These are phyloP conservation scores for Solanum appendiculatum DNA, from an alignment of 257 asterid genomes.

Conservation along the genomic window DNA sequence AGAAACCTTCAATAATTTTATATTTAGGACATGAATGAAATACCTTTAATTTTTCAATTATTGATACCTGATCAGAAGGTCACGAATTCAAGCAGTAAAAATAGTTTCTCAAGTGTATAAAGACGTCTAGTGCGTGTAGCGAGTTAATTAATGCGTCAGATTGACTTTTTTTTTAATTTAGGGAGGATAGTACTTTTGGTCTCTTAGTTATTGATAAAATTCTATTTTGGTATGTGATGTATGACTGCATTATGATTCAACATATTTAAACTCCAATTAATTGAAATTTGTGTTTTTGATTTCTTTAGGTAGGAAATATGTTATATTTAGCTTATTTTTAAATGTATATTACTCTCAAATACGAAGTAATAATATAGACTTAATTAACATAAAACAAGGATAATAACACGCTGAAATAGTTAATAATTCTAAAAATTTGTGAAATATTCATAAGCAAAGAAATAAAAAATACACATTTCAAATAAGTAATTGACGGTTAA, in stretches of 20 bases:
- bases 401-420: not conserved
- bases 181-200: rapidly evolving
- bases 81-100: rapidly evolving
- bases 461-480: not conserved
- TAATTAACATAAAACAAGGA: not conserved
- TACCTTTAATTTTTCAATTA: not conserved
- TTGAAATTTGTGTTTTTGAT: not conserved
- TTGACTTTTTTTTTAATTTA: not conserved
- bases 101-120: rapidly evolving
- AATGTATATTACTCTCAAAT: no score
- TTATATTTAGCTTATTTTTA: no score
- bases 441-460: not conserved
- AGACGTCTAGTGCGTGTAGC: not conserved
- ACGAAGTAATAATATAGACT: not conserved
- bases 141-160: rapidly evolving
- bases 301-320: no score
- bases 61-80: not conserved
- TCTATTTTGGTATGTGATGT: rapidly evolving
- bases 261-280: not conserved
- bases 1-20: not conserved
- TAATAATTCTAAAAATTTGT: not conserved
- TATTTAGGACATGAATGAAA: not conserved
- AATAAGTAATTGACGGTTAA: not conserved
- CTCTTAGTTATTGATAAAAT: rapidly evolving
- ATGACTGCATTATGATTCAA: not conserved